Conservation (phyloP, 495 filamentous ascomycete species). For the Symbiotaphrina buchneri region DNA sequence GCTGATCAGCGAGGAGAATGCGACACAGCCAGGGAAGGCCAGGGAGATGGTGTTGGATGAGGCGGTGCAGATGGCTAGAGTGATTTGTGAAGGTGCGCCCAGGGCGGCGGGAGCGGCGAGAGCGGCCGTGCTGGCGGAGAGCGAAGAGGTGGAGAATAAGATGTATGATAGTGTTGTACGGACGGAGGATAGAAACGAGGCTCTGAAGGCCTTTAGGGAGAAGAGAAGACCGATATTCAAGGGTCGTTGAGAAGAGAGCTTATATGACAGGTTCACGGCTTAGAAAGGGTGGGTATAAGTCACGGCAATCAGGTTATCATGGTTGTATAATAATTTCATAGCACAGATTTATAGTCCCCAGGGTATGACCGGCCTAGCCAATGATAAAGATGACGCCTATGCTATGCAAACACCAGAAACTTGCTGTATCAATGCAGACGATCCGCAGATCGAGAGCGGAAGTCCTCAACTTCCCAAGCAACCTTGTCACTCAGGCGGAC, state of each 20-base stretch:
- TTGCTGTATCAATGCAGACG: too few relatives aligned
- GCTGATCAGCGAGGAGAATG: slow-evolving; percentile 31
- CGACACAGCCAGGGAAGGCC: slow-evolving; percentile 23
- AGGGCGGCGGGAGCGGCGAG: slow-evolving; percentile 52
- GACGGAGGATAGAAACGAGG: slow-evolving; percentile 73
- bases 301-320: too few relatives aligned
- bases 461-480: too few relatives aligned
- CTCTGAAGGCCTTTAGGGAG: slow-evolving; percentile 66
- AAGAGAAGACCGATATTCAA: slow-evolving; percentile 75
- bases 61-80: slow-evolving; percentile 52
- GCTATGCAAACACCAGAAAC: too few relatives aligned
- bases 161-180: slow-evolving; percentile 61
- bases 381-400: too few relatives aligned
- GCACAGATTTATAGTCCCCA: too few relatives aligned
- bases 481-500: too few relatives aligned
- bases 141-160: slow-evolving; percentile 38
- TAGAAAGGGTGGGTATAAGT: too few relatives aligned
- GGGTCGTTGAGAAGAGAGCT: slow-evolving; percentile 31
- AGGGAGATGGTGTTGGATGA: slow-evolving; percentile 41
- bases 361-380: too few relatives aligned
- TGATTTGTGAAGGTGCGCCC: slow-evolving; percentile 76
- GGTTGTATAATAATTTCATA: too few relatives aligned
- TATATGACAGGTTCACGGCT: slow-evolving; percentile 4
- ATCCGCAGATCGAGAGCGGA: too few relatives aligned
- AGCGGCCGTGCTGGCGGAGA: slow-evolving; percentile 39